Percentiles rank a stretch among this genome's conserved stretches.
Conservation (phyloP, 768 basidiomycete species). For the Cantharellus anzutake region DNA sequence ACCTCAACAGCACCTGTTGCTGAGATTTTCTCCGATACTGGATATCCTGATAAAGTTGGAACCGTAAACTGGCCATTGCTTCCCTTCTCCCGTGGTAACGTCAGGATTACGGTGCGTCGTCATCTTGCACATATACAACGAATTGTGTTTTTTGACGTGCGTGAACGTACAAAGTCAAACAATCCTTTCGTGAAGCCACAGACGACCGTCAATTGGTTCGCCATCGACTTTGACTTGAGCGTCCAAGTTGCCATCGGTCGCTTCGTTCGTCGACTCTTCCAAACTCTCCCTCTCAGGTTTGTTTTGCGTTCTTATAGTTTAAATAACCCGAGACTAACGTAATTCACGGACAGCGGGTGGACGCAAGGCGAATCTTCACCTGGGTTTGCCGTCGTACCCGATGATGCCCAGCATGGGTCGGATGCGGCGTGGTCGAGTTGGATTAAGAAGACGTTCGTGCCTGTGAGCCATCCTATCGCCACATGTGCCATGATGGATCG, state of each 20-base stretch:
- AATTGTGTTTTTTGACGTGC: neutral
- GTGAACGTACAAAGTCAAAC: constrained; percentile 18
- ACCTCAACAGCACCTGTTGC: neutral
- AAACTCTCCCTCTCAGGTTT: constrained; percentile 25
- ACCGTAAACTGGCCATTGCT: constrained; percentile 35
- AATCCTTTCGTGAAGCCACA: constrained; percentile 30
- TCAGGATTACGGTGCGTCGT: constrained; percentile 24
- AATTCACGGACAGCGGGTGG: constrained; percentile 14
- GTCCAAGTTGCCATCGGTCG: constrained; percentile 31
- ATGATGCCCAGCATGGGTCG: constrained; percentile 23
- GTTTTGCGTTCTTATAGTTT: neutral
- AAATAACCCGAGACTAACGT: neutral
- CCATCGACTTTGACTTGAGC: constrained; percentile 28
- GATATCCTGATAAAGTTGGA: constrained; percentile 19
- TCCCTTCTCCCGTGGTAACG: constrained; percentile 35
- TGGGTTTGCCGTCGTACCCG: constrained; percentile 23
- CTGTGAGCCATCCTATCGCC: constrained; percentile 31
- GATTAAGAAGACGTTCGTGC: constrained; percentile 24
- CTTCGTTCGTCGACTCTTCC: constrained; percentile 25
- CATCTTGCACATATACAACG: neutral
- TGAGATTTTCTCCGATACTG: neutral
- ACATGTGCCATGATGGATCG: constrained; percentile 21
- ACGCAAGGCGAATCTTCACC: constrained; percentile 26
- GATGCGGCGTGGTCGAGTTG: constrained; percentile 29
- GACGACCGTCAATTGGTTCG: constrained; percentile 33